These are phyloP conservation scores for Eragrostis curvula DNA, from an alignment of 176 grass and related monocot species.

Conservation along the genomic window DNA sequence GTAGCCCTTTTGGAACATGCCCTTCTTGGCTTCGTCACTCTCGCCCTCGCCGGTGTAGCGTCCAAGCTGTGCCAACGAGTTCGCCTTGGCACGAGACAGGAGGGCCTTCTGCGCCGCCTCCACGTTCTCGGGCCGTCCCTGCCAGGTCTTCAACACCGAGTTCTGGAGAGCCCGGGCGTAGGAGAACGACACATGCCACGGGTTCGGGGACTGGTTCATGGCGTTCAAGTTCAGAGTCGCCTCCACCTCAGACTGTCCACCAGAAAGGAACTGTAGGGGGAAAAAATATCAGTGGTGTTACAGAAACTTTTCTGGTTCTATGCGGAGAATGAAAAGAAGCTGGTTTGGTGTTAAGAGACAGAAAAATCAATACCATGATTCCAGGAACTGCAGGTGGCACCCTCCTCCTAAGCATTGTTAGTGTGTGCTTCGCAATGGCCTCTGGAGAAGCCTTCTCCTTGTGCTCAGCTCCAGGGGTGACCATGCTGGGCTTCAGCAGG, in stretches of 20 bases:
- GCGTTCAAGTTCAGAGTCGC: constrained; percentile 95
- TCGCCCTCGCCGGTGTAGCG: constrained; percentile 75
- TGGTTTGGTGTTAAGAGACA: constrained; percentile 7
- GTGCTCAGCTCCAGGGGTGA: constrained; percentile 96
- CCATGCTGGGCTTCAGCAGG: constrained; percentile 98
- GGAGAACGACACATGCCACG: constrained; percentile 97
- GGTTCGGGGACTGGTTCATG: constrained; percentile 84
- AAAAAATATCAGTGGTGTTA: neutral
- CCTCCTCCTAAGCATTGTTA: constrained; percentile 85
- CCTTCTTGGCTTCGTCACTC: constrained; percentile 72
- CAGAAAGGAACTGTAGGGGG: constrained; percentile 80
- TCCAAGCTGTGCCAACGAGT: constrained; percentile 83
- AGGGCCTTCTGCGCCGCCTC: constrained; percentile 79
- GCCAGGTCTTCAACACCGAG: constrained; percentile 89
- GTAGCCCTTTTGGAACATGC: constrained; percentile 99
- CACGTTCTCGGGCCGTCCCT: constrained; percentile 77
- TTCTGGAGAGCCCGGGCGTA: constrained; percentile 95
- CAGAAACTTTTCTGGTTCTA: neutral
- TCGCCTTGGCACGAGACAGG: constrained; percentile 69
- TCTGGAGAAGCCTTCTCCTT: constrained; percentile 87
- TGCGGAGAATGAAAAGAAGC: neutral
- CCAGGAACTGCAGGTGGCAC: constrained; percentile 94
- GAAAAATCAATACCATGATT: constrained; percentile 79
- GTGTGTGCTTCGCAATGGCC: constrained; percentile 76
- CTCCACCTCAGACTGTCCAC: constrained; percentile 87